Conservation (phyloP, 176 grass and related monocot species). For the Ampelocalamus luodianensis region DNA sequence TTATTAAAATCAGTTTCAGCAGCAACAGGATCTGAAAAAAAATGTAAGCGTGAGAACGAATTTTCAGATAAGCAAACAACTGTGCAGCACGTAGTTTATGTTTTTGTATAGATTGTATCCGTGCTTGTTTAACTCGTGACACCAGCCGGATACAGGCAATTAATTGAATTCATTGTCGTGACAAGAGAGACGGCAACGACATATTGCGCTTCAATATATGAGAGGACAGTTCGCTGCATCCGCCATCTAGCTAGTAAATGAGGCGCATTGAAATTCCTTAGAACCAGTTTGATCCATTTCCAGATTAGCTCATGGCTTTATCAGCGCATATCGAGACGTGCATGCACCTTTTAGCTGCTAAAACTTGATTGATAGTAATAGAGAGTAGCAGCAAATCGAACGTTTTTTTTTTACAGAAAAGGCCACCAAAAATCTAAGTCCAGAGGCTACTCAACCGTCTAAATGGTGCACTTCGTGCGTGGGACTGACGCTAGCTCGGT, state of each 20-base stretch:
- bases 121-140: constrained; percentile 18
- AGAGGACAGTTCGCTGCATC: constrained; percentile 66
- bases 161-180: constrained; percentile 47
- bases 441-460: not conserved
- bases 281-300: constrained; percentile 37
- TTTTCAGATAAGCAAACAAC: not conserved
- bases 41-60: not conserved
- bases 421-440: constrained; percentile 16
- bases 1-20: not conserved
- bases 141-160: constrained; percentile 16
- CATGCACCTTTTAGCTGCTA: not conserved
- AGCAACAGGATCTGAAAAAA: not conserved
- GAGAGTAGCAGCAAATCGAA: not conserved
- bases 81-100: not conserved
- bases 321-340: not conserved
- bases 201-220: constrained; percentile 54
- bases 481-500: no score
- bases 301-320: constrained; percentile 33
- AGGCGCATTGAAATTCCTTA: constrained; percentile 44
- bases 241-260: constrained; percentile 60
- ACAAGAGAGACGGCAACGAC: constrained; percentile 36
- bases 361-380: not conserved
- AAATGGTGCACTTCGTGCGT: not conserved
- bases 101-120: not conserved
- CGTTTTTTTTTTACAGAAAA: constrained; percentile 3